phyloP scores from a whole-genome alignment of 139 green algal species.

The Protoeuglena noctilucae region DNA sequence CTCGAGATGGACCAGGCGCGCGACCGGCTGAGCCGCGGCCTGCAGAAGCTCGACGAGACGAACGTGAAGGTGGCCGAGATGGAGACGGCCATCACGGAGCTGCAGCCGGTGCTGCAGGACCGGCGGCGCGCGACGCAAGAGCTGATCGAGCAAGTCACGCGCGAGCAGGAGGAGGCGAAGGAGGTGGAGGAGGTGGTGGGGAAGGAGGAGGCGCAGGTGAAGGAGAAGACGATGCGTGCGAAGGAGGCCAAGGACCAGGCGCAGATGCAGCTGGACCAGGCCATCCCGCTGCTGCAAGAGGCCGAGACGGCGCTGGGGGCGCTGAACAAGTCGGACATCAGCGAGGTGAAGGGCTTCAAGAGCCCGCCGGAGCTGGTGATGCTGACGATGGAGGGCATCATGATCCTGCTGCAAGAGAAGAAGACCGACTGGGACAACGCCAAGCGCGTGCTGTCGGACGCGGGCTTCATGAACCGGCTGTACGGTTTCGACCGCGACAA shows the following conservation, averaged over 20 bases:
- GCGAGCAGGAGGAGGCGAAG: constrained; percentile 52
- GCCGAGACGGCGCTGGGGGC: constrained; percentile 55
- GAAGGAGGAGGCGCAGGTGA: constrained; percentile 52
- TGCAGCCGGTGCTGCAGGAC: constrained; percentile 57
- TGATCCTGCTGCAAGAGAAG: constrained; percentile 18
- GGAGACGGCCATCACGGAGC: constrained; percentile 45
- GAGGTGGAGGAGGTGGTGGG: constrained; percentile 45
- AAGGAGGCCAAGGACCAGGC: constrained; percentile 45
- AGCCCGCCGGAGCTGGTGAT: constrained; percentile 2
- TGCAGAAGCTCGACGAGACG: constrained; percentile 66
- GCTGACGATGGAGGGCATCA: constrained; percentile 5
- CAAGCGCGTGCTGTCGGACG: constrained; percentile 51
- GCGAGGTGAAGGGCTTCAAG: constrained; percentile 17
- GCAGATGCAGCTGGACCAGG: constrained; percentile 63
- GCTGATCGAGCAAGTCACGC: constrained; percentile 44
- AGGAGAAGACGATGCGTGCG: constrained; percentile 31
- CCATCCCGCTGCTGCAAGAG: constrained; percentile 55
- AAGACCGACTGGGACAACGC: constrained; percentile 70
- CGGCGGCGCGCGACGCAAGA: constrained; percentile 44
- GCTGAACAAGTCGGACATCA: constrained; percentile 57
- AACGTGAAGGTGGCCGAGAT: constrained; percentile 59
- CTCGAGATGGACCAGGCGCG: constrained; percentile 24
- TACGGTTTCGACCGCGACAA: constrained; percentile 34
- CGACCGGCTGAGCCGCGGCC: constrained; percentile 55
- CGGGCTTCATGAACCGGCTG: constrained; percentile 52